phyloP scores from a whole-genome alignment of 345 rosid species.

The Tarenaya hassleriana region DNA sequence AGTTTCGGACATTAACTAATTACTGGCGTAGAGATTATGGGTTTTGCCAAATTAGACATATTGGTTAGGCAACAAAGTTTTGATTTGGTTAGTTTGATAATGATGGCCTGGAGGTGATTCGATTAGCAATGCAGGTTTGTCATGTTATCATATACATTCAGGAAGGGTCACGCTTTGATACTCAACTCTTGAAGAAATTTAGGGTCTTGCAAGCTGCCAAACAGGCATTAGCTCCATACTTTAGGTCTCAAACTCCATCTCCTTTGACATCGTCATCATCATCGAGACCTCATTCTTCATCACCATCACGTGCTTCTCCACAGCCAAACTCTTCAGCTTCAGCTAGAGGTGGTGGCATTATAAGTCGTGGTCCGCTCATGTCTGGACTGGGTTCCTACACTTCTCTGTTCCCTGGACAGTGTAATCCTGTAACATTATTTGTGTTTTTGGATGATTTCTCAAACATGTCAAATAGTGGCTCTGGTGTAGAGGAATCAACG shows the following conservation, averaged over 20 bases:
- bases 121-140: constrained; percentile 71
- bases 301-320: constrained; percentile 30
- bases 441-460: constrained; percentile 64
- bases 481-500: constrained; percentile 43
- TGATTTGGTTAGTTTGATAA: constrained; percentile 2
- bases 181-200: constrained; percentile 56
- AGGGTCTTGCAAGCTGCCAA: constrained; percentile 77
- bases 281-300: constrained; percentile 39
- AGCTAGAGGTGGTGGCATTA: constrained; percentile 43
- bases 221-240: constrained; percentile 50
- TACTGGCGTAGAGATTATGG: background rate
- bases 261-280: constrained; percentile 34
- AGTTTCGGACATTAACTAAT: background rate
- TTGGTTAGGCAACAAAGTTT: background rate
- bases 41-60: background rate
- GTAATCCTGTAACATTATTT: constrained; percentile 70
- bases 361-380: constrained; percentile 46
- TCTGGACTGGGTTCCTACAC: constrained; percentile 67
- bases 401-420: constrained; percentile 69
- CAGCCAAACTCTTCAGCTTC: constrained; percentile 35
- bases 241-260: constrained; percentile 41
- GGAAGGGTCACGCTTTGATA: constrained; percentile 62
- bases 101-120: constrained; percentile 13
- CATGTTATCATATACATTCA: constrained; percentile 59
- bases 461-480: constrained; percentile 32